Percentiles rank a stretch among this genome's conserved stretches.
Conservation (phyloP, 2,329 filamentous ascomycete species). For the Trematosphaeria pertusa region DNA sequence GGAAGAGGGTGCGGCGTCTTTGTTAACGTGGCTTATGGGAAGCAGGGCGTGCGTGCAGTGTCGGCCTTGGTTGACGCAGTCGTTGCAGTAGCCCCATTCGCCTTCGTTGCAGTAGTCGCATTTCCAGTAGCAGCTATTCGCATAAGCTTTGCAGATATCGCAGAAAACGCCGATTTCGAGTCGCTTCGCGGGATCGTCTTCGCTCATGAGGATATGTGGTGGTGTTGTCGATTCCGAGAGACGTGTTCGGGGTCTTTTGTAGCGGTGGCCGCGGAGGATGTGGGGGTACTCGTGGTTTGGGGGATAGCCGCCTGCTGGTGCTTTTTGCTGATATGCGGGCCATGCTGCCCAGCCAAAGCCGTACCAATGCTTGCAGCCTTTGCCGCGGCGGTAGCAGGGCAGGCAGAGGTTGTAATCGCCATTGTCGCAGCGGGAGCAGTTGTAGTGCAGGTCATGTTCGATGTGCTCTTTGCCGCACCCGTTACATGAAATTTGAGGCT, state of each 20-base stretch:
- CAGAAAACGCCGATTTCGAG: conserved; percentile 87
- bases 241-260: conserved; percentile 39
- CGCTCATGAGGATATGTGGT: conserved; percentile 56
- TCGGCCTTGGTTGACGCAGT: conserved; percentile 81
- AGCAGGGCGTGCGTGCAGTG: conserved; percentile 84
- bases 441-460: conserved; percentile 86
- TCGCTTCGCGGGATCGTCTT: conserved; percentile 70
- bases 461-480: conserved; percentile 75
- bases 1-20: conserved; percentile 20
- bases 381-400: conserved; percentile 76
- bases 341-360: conserved; percentile 81
- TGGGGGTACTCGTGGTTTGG: conserved; percentile 58
- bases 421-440: conserved; percentile 72
- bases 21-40: conserved; percentile 70
- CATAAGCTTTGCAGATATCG: conserved; percentile 72
- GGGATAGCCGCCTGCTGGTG: conserved; percentile 51
- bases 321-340: conserved; percentile 64
- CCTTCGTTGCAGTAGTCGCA: conserved; percentile 88
- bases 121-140: conserved; percentile 89
- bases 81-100: conserved; percentile 93
- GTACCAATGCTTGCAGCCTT: conserved; percentile 85
- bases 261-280: conserved; percentile 57
- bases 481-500: conserved; percentile 77
- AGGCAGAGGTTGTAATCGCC: conserved; percentile 82
- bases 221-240: conserved; percentile 29